Evolutionary conservation across 805 yeast genomes (phyloP).

Genomic region (Lachancea meyersii): DNA sequence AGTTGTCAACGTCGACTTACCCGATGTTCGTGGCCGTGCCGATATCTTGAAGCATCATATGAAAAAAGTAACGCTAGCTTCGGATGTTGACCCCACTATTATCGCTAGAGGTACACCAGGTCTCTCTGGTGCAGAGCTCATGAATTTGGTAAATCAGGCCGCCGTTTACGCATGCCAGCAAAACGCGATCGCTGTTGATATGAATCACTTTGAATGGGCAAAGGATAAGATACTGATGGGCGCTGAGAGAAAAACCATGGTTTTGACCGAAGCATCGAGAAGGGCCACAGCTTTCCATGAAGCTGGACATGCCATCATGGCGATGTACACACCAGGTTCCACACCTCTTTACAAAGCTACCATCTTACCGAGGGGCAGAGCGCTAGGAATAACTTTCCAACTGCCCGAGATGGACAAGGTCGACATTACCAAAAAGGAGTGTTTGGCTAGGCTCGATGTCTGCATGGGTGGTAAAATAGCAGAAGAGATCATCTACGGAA

Average conservation of each 20-base stretch:
- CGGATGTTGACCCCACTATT: constrained; percentile 79
- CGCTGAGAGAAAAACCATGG: constrained; percentile 97
- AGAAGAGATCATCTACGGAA: constrained; percentile 87
- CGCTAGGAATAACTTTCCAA: constrained; percentile 94
- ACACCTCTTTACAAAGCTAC: constrained; percentile 96
- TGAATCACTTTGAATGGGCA: constrained; percentile 97
- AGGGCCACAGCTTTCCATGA: constrained; percentile 96
- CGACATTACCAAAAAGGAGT: constrained; percentile 83
- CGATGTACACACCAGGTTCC: constrained; percentile 89
- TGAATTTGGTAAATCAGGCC: constrained; percentile 95
- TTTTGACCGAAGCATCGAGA: constrained; percentile 90
- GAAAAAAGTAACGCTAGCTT: constrained; percentile 80
- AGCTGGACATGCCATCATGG: constrained; percentile 99
- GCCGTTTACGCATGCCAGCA: constrained; percentile 94
- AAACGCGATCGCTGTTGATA: constrained; percentile 82
- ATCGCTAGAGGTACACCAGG: constrained; percentile 98
- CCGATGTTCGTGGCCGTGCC: constrained; percentile 95
- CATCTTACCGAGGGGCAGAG: constrained; percentile 92
- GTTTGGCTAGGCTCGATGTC: constrained; percentile 87
- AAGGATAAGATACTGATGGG: constrained; percentile 97
- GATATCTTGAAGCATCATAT: constrained; percentile 89
- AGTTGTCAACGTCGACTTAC: constrained; percentile 88
- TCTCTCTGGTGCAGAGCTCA: constrained; percentile 93
- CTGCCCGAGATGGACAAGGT: constrained; percentile 97
- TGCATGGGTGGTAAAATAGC: constrained; percentile 99